Evolutionary conservation across 2,329 filamentous ascomycete genomes (phyloP).

Genomic region (Hortaea werneckii): DNA sequence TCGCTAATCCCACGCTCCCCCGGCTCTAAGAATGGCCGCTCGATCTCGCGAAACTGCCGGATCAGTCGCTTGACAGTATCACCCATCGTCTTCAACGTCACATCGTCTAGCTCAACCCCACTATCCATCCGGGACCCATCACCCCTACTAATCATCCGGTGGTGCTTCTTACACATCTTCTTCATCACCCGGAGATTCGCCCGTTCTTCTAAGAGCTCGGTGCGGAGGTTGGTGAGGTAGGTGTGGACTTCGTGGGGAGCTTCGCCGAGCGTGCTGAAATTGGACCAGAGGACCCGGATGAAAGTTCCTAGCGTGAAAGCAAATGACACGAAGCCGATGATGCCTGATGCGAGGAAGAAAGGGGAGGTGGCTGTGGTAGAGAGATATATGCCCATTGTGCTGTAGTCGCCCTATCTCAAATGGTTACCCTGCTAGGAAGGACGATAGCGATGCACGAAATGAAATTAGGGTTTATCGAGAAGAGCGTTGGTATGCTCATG

Average conservation of each 20-base stretch:
- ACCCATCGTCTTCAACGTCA: constrained; percentile 27
- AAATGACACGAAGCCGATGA: constrained; percentile 34
- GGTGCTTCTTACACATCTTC: constrained; percentile 9
- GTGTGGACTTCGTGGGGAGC: constrained; percentile 31
- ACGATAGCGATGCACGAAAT: too few species aligned
- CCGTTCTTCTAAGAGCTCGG: constrained; percentile 32
- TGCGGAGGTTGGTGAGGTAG: constrained; percentile 31
- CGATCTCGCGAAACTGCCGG: constrained; percentile 26
- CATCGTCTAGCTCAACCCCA: constrained; percentile 24
- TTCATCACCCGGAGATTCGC: constrained; percentile 23
- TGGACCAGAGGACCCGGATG: constrained; percentile 32
- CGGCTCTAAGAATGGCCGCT: constrained; percentile 28
- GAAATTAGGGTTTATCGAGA: too few species aligned
- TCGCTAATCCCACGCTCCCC: constrained; percentile 17
- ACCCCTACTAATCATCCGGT: constrained; percentile 3
- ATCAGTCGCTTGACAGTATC: constrained; percentile 28
- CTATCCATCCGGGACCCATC: constrained; percentile 12
- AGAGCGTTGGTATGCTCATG: too few species aligned
- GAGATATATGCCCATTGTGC: constrained; percentile 23
- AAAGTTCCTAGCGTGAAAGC: constrained; percentile 35
- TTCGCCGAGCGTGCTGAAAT: constrained; percentile 27
- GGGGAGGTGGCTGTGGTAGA: constrained; percentile 21
- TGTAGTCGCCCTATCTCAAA: too few species aligned
- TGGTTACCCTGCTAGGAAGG: too few species aligned
- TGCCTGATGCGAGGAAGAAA: constrained; percentile 25